phyloP scores from a whole-genome alignment of 2,329 filamentous ascomycete genomes.

The Fusarium caatingaense region DNA sequence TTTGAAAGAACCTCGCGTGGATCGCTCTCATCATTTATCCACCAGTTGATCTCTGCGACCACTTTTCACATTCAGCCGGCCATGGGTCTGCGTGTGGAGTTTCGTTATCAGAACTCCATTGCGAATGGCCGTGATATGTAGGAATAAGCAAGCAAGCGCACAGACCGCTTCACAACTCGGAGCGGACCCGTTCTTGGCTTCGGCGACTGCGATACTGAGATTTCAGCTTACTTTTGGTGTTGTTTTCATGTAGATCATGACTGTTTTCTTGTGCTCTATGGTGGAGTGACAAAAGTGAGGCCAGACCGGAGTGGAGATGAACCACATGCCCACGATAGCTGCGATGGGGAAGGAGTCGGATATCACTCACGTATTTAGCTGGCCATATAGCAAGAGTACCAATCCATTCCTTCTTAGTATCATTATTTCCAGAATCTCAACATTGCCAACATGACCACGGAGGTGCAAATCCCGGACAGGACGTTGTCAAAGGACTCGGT shows the following conservation, averaged over 20 bases:
- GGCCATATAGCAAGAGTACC: not conserved
- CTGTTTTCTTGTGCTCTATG: fast-evolving
- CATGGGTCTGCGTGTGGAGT: not conserved
- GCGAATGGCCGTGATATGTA: not conserved
- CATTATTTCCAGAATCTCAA: too few relatives aligned
- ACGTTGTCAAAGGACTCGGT: not conserved
- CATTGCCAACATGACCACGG: fast-evolving
- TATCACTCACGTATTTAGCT: too few relatives aligned
- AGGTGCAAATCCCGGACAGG: not conserved
- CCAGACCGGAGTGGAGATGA: not conserved
- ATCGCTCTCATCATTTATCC: fast-evolving
- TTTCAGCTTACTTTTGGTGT: not conserved
- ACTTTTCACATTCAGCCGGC: not conserved
- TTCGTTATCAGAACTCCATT: too few relatives aligned
- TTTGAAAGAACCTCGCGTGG: fast-evolving
- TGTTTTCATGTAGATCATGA: not conserved
- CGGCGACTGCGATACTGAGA: not conserved
- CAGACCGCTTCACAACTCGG: not conserved
- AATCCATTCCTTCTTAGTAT: not conserved
- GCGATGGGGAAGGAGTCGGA: too few relatives aligned
- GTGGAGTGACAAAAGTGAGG: not conserved
- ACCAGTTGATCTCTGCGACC: too few relatives aligned
- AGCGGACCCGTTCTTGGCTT: fast-evolving
- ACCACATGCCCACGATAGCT: too few relatives aligned
- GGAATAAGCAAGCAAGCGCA: not conserved